Evolutionary conservation across 192 early-diverging fungal genomes (phyloP).

Genomic region (Lobosporangium transversale): DNA sequence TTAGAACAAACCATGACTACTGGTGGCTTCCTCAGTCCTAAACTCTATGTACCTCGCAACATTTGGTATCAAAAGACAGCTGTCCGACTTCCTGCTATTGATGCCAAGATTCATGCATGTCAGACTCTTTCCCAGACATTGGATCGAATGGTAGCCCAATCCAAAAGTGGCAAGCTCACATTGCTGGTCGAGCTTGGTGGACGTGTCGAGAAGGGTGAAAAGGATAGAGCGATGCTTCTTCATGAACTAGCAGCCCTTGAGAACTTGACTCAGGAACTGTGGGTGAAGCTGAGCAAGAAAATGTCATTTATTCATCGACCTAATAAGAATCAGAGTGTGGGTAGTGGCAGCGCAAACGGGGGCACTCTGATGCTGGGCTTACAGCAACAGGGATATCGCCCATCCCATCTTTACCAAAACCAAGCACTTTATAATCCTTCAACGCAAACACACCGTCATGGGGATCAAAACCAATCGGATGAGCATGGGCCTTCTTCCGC

Average conservation of each 20-base stretch:
- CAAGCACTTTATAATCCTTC: background rate
- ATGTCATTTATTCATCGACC: conserved; percentile 42
- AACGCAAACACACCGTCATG: background rate
- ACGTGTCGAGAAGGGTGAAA: conserved; percentile 21
- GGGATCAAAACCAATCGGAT: conserved; percentile 5
- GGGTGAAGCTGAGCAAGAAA: conserved; percentile 37
- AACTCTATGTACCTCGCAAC: conserved; percentile 45
- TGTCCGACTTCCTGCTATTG: conserved; percentile 36
- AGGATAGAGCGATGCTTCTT: conserved; percentile 9
- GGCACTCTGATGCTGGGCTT: background rate
- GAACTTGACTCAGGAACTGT: conserved; percentile 10
- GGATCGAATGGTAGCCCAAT: conserved; percentile 6
- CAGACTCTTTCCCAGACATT: conserved; percentile 17
- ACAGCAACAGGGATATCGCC: background rate
- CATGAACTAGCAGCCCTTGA: conserved; percentile 35
- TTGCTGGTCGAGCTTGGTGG: conserved; percentile 16
- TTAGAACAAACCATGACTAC: conserved; percentile 55
- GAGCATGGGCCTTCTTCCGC: background rate
- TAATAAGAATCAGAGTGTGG: background rate
- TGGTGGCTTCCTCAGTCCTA: conserved; percentile 51
- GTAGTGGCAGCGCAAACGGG: background rate
- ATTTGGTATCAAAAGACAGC: conserved; percentile 48
- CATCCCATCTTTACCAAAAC: background rate
- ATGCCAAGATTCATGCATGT: conserved; percentile 49
- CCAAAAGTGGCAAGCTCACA: conserved; percentile 17